A percentile compares a stretch with the other conserved stretches of the same genome.
Evolutionary conservation across 139 green algal genomes (phyloP).

Genomic region (Chlamydomonas eustigma): DNA sequence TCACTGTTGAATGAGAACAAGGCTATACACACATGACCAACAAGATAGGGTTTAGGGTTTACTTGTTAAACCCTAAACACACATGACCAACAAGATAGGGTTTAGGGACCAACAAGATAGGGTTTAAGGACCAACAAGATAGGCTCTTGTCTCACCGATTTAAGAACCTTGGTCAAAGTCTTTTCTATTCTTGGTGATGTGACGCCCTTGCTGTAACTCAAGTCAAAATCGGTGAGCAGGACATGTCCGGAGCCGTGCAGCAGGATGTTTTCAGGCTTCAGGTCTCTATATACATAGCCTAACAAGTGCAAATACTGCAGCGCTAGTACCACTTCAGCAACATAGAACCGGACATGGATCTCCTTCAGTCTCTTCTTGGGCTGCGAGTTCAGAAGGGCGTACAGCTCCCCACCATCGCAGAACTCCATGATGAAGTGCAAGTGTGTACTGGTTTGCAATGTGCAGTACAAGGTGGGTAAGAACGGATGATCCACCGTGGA

Average conservation of each 20-base stretch:
- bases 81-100: too few species aligned
- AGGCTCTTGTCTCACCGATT: conserved; percentile 10
- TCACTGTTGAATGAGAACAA: too few species aligned
- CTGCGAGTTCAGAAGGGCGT: conserved; percentile 65
- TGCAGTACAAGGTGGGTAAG: conserved; percentile 90
- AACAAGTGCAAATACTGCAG: conserved; percentile 97
- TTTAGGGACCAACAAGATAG: too few species aligned
- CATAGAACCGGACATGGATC: conserved; percentile 82
- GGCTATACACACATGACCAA: too few species aligned
- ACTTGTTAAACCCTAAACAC: too few species aligned
- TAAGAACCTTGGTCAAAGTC: conserved; percentile 5
- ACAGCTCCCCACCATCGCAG: conserved; percentile 70
- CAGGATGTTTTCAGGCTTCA: conserved; percentile 99
- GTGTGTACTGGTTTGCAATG: conserved; percentile 88
- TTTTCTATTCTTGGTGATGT: conserved; percentile 44
- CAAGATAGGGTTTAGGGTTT: too few species aligned
- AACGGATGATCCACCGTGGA: conserved; percentile 91
- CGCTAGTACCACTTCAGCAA: conserved; percentile 85
- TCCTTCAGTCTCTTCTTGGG: conserved; percentile 61
- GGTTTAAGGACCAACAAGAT: too few species aligned
- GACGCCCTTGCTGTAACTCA: conserved; percentile 69
- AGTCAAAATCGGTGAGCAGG: conserved; percentile 97
- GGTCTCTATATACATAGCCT: conserved; percentile 94
- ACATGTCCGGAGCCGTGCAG: conserved; percentile 58
- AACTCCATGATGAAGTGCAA: conserved; percentile 86